Conservation (phyloP, 495 filamentous ascomycete genomes). For the Penicillium parvum region DNA sequence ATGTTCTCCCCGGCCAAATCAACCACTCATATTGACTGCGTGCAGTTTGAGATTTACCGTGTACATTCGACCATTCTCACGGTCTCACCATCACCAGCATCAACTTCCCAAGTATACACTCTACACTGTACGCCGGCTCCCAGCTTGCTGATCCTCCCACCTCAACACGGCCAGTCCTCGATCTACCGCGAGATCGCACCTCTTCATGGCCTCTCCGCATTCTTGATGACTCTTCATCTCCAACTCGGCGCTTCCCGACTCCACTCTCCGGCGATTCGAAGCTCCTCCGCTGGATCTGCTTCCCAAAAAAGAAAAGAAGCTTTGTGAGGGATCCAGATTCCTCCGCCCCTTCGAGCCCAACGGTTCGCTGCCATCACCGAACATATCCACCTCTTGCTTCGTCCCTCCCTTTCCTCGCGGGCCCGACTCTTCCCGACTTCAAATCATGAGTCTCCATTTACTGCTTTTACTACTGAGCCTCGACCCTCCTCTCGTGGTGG, state of each 20-base stretch:
- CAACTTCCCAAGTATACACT: no score
- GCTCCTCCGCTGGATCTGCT: slow-evolving; percentile 18
- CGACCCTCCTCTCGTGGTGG: slow-evolving; percentile 24
- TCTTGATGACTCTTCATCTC: no score
- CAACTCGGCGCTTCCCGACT: slow-evolving; percentile 15
- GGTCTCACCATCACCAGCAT: no score
- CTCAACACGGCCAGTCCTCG: not conserved
- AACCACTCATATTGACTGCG: slow-evolving; percentile 16
- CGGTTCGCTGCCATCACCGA: slow-evolving; percentile 42
- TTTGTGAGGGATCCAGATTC: slow-evolving; percentile 32
- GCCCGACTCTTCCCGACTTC: slow-evolving; percentile 41
- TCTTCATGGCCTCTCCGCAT: no score
- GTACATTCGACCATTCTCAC: slow-evolving; percentile 14
- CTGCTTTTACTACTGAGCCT: slow-evolving; percentile 26
- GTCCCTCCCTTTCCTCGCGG: slow-evolving; percentile 23
- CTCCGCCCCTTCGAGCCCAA: slow-evolving; percentile 23
- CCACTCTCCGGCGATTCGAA: slow-evolving; percentile 5
- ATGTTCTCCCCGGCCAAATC: slow-evolving; percentile 18
- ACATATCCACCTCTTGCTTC: slow-evolving; percentile 31
- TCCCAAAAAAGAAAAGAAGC: slow-evolving; percentile 31
- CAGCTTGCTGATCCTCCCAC: slow-evolving; percentile 1
- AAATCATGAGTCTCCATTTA: slow-evolving; percentile 23
- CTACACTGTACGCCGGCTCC: slow-evolving; percentile 14
- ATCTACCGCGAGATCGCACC: not conserved
- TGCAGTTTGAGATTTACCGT: slow-evolving; percentile 22